Evolutionary conservation across 495 filamentous ascomycete genomes (phyloP).

Genomic region (Penicillium daleae): DNA sequence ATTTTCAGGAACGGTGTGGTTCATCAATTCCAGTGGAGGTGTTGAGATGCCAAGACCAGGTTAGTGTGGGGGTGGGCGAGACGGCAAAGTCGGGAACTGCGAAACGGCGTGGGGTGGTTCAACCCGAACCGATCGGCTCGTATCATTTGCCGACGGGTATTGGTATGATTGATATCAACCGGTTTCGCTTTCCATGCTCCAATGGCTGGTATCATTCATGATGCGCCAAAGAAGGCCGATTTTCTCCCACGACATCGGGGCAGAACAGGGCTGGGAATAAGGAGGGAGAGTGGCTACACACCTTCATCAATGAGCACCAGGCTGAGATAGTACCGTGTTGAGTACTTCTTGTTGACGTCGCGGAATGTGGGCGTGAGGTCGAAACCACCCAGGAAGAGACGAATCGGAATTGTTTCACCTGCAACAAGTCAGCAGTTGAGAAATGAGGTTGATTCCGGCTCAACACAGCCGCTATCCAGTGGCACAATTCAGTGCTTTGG

Average conservation of each 20-base stretch:
- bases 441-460: not conserved
- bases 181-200: not conserved
- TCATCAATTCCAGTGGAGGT: conserved; percentile 24
- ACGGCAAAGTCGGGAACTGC: conserved; percentile 20
- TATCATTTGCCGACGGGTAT: conserved; percentile 49
- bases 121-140: conserved; percentile 24
- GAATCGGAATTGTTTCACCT: conserved; percentile 97
- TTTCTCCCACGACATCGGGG: not conserved
- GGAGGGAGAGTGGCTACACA: conserved; percentile 37
- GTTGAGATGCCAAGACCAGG: conserved; percentile 32
- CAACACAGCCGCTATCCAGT: not conserved
- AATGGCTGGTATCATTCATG: not conserved
- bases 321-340: conserved; percentile 95
- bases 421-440: conserved; percentile 31
- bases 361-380: conserved; percentile 98
- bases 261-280: not conserved
- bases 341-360: conserved; percentile 99
- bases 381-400: conserved; percentile 96
- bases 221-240: not conserved
- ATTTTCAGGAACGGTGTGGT: conserved; percentile 8
- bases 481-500: not conserved
- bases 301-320: conserved; percentile 97
- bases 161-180: conserved; percentile 25
- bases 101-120: conserved; percentile 13
- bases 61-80: conserved; percentile 44